Evolutionary conservation across 139 green algal species (phyloP).

Genomic region (Bryopsis sp.): DNA sequence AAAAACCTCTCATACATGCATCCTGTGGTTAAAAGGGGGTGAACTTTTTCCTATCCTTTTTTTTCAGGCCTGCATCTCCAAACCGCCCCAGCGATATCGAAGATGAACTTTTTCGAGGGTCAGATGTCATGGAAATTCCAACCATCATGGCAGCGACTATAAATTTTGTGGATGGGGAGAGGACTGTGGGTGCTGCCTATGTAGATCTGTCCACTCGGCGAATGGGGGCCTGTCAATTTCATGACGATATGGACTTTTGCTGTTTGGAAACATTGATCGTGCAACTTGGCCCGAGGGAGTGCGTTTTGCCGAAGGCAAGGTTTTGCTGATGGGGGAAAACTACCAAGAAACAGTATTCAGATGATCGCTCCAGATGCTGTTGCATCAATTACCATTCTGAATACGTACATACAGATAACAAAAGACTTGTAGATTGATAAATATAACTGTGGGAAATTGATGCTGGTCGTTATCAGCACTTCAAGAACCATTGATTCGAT

Average conservation of each 20-base stretch:
- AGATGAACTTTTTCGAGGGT: conserved; percentile 68
- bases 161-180: conserved; percentile 22
- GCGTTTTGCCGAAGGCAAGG: conserved; percentile 50
- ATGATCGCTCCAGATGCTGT: not conserved
- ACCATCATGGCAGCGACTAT: conserved; percentile 44
- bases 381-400: not conserved
- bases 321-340: conserved; percentile 16
- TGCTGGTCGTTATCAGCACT: not conserved
- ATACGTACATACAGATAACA: not conserved
- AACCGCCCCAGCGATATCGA: conserved; percentile 72
- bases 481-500: too few species aligned
- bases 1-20: too few species aligned
- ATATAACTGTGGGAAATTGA: not conserved
- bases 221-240: conserved; percentile 70
- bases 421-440: not conserved
- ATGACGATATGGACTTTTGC: conserved; percentile 75
- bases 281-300: conserved; percentile 76
- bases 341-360: not conserved
- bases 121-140: conserved; percentile 51
- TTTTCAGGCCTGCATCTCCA: conserved; percentile 54
- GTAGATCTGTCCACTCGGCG: conserved; percentile 42
- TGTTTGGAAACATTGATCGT: conserved; percentile 67
- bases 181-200: conserved; percentile 68
- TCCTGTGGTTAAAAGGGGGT: too few species aligned
- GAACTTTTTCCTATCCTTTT: too few species aligned